Evolutionary conservation across 371 early-diverging fungal species (phyloP).

Genomic region (Parasitella parasitica): DNA sequence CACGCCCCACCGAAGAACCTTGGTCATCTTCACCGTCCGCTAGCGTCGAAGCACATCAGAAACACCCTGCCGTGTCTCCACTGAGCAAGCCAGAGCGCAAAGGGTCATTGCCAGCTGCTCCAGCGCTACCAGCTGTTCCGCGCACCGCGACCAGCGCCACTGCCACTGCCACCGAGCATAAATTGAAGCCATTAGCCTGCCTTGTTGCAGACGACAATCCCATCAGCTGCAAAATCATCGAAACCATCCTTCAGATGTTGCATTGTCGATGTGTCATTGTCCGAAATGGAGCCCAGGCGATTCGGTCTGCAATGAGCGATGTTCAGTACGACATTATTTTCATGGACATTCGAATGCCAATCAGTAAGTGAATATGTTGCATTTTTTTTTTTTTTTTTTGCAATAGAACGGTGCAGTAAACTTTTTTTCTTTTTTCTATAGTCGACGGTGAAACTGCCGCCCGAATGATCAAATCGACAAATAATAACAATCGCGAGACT

Average conservation of each 20-base stretch:
- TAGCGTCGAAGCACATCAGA: neutral
- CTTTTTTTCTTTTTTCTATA: conserved; percentile 13
- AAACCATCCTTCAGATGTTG: conserved; percentile 74
- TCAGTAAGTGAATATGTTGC: conserved; percentile 59
- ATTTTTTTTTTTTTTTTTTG: too few relatives aligned
- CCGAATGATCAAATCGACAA: conserved; percentile 92
- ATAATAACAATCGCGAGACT: conserved; percentile 72
- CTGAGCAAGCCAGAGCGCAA: conserved; percentile 5
- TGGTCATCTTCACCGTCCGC: neutral
- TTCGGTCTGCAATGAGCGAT: conserved; percentile 86
- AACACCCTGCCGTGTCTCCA: neutral
- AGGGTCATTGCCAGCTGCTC: neutral
- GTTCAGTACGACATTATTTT: conserved; percentile 90
- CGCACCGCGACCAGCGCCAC: too few relatives aligned
- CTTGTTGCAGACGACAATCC: conserved; percentile 92
- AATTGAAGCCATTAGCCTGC: conserved; percentile 43
- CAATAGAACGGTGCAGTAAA: neutral
- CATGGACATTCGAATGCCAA: conserved; percentile 91
- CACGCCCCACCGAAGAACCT: neutral
- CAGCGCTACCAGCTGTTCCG: neutral
- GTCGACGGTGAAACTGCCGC: conserved; percentile 91
- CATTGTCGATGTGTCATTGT: conserved; percentile 82
- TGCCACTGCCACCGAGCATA: neutral
- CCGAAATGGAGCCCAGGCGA: conserved; percentile 89
- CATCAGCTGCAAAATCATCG: conserved; percentile 83